Evolutionary conservation across 1,284 basidiomycete genomes (phyloP), one percentile per base, ranked within the genome.

Genomic region (Earliella scabrosa): DNA sequence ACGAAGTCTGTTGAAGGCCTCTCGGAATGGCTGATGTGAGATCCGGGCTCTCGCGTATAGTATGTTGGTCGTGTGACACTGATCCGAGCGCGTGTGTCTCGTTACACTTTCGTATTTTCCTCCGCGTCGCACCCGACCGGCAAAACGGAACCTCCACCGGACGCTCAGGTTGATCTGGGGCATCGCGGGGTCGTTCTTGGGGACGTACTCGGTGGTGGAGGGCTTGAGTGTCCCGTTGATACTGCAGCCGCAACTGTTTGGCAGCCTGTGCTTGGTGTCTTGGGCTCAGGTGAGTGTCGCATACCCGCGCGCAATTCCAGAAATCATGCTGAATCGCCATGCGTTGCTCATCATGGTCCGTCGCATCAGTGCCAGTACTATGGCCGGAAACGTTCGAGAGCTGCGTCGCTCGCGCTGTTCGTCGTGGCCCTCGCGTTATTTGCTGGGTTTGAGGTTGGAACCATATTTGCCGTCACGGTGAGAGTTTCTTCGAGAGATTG

Each of bases 241-340:
- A 44, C 57, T 88, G 1, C 90, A 94, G 67, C 90, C 90, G 2
- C 91, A 93, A 64, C 67, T 88, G 0, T 92, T 93, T 63, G 83
- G 82, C 0, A 74, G 79, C 16, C 74, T 93, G 16, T 76, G 79
- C 2, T 75, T 87, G 10, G 61, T 88, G 16, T 87, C 86, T 1
- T 90, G 87, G 84, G 80, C 77, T 1, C 86, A 88, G 75, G 85
- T 85, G 35, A 32, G 75, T 65, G n/a, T n/a, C n/a, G n/a, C n/a
- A n/a, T n/a, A n/a, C n/a, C n/a, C n/a, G n/a, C n/a, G n/a, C n/a
- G 10, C 16, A 4, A 16, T 21, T 23, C 3, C 2, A 8, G 13
- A 10, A 13, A 31, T 21, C 16, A 23, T 10, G 10, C 13, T 16
- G 8, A 5, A 2, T 9, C 8, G 16, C 18, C 4, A 5, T 8